phyloP scores from a whole-genome alignment of 1,139 yeast genomes.

The Candida frijolesensis region DNA sequence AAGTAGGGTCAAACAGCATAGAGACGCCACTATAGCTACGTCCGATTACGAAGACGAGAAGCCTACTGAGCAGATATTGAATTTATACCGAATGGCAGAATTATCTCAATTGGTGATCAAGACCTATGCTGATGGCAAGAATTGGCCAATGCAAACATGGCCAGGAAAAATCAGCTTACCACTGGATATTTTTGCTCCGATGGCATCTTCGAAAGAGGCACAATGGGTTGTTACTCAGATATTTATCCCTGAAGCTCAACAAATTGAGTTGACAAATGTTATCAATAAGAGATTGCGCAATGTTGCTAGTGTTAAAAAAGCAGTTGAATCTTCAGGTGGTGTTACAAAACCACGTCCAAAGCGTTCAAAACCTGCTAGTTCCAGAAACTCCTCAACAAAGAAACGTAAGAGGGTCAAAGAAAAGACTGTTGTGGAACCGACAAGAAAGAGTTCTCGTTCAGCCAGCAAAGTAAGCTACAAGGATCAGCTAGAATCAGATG shows the following conservation, averaged over 20 bases:
- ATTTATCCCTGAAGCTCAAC: conserved; percentile 50
- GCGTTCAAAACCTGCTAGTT: background rate
- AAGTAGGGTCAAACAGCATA: conserved; percentile 77
- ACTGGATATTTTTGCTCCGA: conserved; percentile 62
- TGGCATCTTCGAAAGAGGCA: conserved; percentile 48
- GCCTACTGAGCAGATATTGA: conserved; percentile 28
- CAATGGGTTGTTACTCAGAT: conserved; percentile 47
- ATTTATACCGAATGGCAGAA: conserved; percentile 71
- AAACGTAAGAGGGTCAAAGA: background rate
- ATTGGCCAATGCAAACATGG: conserved; percentile 78
- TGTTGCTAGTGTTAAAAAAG: conserved; percentile 11
- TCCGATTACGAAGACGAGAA: conserved; percentile 32
- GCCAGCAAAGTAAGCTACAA: conserved; percentile 43
- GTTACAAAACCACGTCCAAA: conserved; percentile 1
- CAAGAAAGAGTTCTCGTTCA: conserved; percentile 48
- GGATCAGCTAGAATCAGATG: conserved; percentile 25
- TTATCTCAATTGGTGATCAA: conserved; percentile 67
- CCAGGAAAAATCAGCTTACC: conserved; percentile 77
- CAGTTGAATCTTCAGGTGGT: background rate
- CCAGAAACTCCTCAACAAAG: conserved; percentile 3
- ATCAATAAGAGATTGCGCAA: conserved; percentile 27
- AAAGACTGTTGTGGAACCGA: conserved; percentile 19
- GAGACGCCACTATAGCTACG: conserved; percentile 54
- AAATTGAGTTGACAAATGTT: conserved; percentile 27
- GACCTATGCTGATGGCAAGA: conserved; percentile 55